Base-by-base conservation (phyloP, 768 basidiomycete species). In the Tulasnella sp. region DNA sequence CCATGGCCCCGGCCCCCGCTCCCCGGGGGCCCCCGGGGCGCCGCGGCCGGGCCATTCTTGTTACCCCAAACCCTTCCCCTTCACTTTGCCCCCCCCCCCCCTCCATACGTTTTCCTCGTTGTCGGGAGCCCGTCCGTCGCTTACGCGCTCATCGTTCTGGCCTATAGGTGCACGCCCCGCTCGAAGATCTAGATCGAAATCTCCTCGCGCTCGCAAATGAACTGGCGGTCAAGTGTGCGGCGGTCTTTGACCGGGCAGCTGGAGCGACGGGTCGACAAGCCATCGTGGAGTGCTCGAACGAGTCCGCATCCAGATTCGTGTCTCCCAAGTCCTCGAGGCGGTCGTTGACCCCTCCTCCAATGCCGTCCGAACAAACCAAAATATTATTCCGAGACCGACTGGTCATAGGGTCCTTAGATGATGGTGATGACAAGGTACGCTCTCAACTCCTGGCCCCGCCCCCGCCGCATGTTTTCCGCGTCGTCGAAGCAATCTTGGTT, bases 121-220 rank as follows among this genome's bases (percentile, higher is more conserved):
- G 61, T 32, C 29, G 26, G 61, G 61, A 26, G 26, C 23, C 51
- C 51, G 23, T 20, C 10, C 51, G 51, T n/a, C 32, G 26, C 61
- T 67, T 67, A 67, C 61, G 61, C 61, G 61, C 61, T 67, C 61
- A 67, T 67, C 32, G n/a, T 3, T 51, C 11, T 51, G 26, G 57
- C 26, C 74, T 37, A 35, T 35, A 67, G 61, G 61, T 67, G 61
- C 61, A 67, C 57, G 35, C 75, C 29, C 75, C 67, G 29, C 67
- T 77, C 5, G 51, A 57, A 39, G 35, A 77, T 40, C 77, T 77
- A 44, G 77, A 77, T 72, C 77, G 72, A 23, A 78, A 78, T 51
- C 77, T 78, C 35, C n/a, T 73, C 13, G 77, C 71, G 40, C 73
- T 78, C 46, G 57, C 55, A 39, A 42, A 73, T 29, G 48, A 74